Base-by-base conservation (phyloP, 306 rosid species). In the Vigna reflexopilosa region DNA sequence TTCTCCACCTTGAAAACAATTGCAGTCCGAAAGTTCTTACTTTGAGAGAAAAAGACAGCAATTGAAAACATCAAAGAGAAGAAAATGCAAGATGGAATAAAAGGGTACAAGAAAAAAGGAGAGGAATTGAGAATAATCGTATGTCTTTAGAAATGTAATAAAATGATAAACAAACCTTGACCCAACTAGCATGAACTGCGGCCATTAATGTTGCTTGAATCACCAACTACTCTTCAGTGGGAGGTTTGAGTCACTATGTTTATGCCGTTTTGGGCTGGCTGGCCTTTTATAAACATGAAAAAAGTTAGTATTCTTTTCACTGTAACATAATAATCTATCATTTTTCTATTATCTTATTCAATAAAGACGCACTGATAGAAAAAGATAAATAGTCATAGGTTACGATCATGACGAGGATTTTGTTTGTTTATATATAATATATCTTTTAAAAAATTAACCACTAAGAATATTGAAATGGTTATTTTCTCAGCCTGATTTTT, bases 141-240 rank as follows among this genome's bases (percentile, higher is more conserved):
- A 17, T 17, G 19, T 17, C 19, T 17, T 17, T 17, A 17, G 19
- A 17, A 17, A 17, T 17, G 19, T 17, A 22, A 34, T 58, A 32
- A 5, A 4, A 34, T 4, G 3, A 47, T 62, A 52, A 4, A 9
- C 34, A 55, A 8, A 93, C 98, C 98, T 91, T 86, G 79, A 84
- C 49, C 98, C 97, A 94, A 63, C 67, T 90, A 63, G 90, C 94
- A 61, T 85, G 88, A 14, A 40, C 76, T 58, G 45, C 52, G 48
- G 90, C 88, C 98, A 94, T 94, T 45, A 3, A 3, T 45, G 5
- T 45, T 52, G 85, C 73, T 5, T 36, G 7, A 51, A 75, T 59
- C 22, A 16, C 54, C 63, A 56, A 56, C 11, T 22, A 22, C 36
- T 70, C 75, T 4, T 58, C 4, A 2, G 20, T 4, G 22, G 34